Evolutionary conservation across 352 stramenopile species (phyloP).

Genomic region (Lagenidium giganteum): DNA sequence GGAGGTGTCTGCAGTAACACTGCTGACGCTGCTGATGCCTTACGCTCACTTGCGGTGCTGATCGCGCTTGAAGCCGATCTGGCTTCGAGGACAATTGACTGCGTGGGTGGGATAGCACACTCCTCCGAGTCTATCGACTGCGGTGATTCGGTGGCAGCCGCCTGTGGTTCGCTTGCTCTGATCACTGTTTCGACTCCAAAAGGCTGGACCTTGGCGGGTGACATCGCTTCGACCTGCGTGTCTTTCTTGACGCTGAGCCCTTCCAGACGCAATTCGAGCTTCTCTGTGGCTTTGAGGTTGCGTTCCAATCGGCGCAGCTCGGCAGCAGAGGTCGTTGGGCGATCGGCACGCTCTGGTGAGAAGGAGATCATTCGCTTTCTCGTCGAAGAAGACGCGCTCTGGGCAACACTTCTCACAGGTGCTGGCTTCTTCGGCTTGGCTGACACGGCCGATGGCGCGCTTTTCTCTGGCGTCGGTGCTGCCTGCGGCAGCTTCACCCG

Average conservation of each 20-base stretch:
- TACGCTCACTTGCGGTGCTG: no score
- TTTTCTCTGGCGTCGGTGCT: constrained; percentile 24
- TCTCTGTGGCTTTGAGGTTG: constrained; percentile 68
- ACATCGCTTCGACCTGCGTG: no score
- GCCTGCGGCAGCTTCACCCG: not conserved
- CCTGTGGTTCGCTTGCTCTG: not conserved
- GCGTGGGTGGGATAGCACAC: no score
- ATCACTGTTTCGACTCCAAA: not conserved
- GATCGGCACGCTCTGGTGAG: constrained; percentile 56
- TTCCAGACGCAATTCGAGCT: constrained; percentile 57
- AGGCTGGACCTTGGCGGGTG: no score
- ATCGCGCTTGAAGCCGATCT: no score
- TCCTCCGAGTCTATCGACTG: no score
- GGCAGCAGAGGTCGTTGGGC: constrained; percentile 40
- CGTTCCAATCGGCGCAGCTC: constrained; percentile 57
- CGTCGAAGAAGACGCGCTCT: constrained; percentile 56
- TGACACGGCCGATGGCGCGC: not conserved
- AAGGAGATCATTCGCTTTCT: constrained; percentile 83
- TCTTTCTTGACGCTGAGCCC: constrained; percentile 37
- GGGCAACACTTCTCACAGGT: constrained; percentile 46
- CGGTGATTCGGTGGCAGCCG: no score
- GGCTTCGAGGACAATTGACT: no score
- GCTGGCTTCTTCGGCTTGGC: constrained; percentile 10
- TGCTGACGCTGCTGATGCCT: no score
- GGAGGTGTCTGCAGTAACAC: no score